Base-by-base conservation (phyloP, 148 eudicot genomes). In the Spergularia marina region DNA sequence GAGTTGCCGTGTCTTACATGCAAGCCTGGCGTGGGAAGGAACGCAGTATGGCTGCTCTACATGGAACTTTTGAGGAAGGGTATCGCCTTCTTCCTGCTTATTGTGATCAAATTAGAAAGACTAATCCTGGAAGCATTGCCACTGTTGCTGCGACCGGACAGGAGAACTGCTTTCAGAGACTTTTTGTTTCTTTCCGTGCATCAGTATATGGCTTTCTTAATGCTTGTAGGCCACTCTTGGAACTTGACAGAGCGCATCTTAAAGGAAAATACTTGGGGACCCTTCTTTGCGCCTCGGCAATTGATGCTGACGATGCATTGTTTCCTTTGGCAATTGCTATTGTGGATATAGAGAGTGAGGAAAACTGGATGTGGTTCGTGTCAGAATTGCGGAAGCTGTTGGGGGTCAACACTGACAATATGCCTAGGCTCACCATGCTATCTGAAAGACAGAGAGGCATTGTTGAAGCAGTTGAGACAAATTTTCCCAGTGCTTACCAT, bases 21-120 rank as follows among this genome's bases (percentile, higher is more conserved):
- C 99, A 95, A 80, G 99, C 99, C 14, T 95, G 99, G 99, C 84
- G 99, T 67, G 99, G 99, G 49, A 95, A 92, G 85, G 99, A 95
- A 77, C 89, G 99, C 18, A 95, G 97, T 80, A 95, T 95, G 99
- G 94, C 99, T 71, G 94, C 98, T 47, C 81, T 95, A 56, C 99
- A 92, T 65, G 99, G 99, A 70, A 92, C 99, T 30, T 95, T 82
- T 77, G 99, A 95, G 76, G 97, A 95, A 70, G 99, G 98, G 36
- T 95, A 88, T 77, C 91, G 87, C 55, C 85, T 92, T 82, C 96
- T 95, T 57, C 97, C 98, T 44, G 87, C 87, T 23, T 95, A 95
- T 80, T 95, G 99, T 82, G 98, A 95, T 79, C 99, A 95, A 80
- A 84, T 95, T 70, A 82, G 86, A 78, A 90, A 86, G 72, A 87